Conservation (phyloP, 148 eudicot species). For the Diospyros kaki region DNA sequence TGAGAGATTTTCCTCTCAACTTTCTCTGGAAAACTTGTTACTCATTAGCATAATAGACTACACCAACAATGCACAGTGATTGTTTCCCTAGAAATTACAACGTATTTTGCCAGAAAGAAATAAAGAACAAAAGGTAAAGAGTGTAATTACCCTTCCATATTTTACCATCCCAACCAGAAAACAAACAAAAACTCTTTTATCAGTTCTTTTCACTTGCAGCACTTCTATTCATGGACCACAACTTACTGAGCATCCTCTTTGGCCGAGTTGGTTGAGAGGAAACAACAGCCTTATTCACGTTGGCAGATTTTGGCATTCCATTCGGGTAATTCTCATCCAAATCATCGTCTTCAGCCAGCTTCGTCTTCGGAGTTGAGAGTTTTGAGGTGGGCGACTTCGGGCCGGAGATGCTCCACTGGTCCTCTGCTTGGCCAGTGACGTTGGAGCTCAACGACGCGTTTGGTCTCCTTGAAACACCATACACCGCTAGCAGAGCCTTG, state of each 20-base stretch:
- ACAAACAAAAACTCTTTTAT: background rate
- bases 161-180: too few relatives aligned
- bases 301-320: constrained; percentile 40
- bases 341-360: constrained; percentile 57
- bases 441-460: constrained; percentile 1
- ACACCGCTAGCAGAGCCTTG: constrained; percentile 54
- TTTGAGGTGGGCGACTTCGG: constrained; percentile 49
- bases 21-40: too few relatives aligned
- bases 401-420: constrained; percentile 67
- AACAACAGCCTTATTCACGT: constrained; percentile 28
- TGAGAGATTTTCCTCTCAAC: too few relatives aligned
- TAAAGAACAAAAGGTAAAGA: too few relatives aligned
- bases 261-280: constrained; percentile 52
- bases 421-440: constrained; percentile 20
- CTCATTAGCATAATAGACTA: too few relatives aligned
- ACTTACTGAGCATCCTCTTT: constrained; percentile 60
- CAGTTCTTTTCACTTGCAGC: constrained; percentile 35
- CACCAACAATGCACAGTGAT: too few relatives aligned
- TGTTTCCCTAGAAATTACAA: too few relatives aligned
- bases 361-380: constrained; percentile 51
- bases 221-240: constrained; percentile 57
- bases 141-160: too few relatives aligned
- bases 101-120: too few relatives aligned
- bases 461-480: constrained; percentile 32
- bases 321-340: constrained; percentile 28